phyloP scores from a whole-genome alignment of 2,329 filamentous ascomycete species.

The Microdochium nivale region DNA sequence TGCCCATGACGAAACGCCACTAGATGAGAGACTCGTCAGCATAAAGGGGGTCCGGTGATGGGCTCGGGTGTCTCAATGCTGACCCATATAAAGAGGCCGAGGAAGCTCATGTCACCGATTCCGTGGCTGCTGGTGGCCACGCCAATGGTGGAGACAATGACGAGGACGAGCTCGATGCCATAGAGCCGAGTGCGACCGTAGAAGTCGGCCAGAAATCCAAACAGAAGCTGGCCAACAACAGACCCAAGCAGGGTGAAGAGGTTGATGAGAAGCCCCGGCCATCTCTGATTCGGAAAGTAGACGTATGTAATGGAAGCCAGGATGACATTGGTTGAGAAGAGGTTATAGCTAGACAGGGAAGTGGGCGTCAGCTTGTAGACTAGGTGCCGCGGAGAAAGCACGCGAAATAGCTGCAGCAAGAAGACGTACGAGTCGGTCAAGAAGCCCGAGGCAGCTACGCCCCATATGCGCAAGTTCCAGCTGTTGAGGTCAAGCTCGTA shows the following conservation, averaged over 20 bases:
- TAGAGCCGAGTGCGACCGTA: constrained; percentile 47
- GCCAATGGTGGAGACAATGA: constrained; percentile 48
- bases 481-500: constrained; percentile 46
- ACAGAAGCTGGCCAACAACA: constrained; percentile 40
- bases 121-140: constrained; percentile 43
- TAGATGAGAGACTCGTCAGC: constrained; percentile 6
- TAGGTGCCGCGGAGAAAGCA: not conserved
- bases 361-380: not conserved
- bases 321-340: constrained; percentile 47
- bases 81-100: constrained; percentile 41
- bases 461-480: constrained; percentile 46
- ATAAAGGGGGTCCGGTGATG: not conserved
- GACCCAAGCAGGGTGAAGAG: constrained; percentile 43
- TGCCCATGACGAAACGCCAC: constrained; percentile 47
- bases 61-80: constrained; percentile 2
- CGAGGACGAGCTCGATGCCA: constrained; percentile 46
- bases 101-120: constrained; percentile 38
- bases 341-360: constrained; percentile 34
- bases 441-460: constrained; percentile 45
- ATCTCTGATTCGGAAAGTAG: constrained; percentile 38
- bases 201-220: constrained; percentile 44
- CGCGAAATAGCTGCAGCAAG: not conserved
- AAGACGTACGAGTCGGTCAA: constrained; percentile 40
- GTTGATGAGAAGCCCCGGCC: constrained; percentile 34
- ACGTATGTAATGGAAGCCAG: constrained; percentile 43